Conservation (phyloP, 306 rosid genomes). For the Begonia loranthoides region DNA sequence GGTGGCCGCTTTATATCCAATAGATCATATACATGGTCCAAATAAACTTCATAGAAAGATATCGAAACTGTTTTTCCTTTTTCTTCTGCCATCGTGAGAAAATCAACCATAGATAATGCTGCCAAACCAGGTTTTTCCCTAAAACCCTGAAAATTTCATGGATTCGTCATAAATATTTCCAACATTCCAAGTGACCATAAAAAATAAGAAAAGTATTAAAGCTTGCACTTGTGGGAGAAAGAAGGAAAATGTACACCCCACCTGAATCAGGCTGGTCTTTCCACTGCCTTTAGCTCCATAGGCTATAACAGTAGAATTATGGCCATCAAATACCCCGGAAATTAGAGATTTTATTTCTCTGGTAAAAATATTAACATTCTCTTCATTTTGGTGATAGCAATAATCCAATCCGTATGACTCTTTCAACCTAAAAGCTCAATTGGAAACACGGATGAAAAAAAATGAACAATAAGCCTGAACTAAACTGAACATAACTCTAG, state of each 20-base stretch:
- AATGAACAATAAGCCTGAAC: background rate
- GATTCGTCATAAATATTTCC: background rate
- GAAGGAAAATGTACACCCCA: constrained; percentile 11
- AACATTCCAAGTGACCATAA: background rate
- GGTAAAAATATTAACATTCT: constrained; percentile 32
- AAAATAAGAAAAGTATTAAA: constrained; percentile 3
- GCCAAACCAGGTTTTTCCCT: constrained; percentile 60
- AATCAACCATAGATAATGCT: constrained; percentile 41
- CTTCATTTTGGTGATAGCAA: constrained; percentile 54
- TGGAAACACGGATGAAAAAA: background rate
- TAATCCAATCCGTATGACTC: constrained; percentile 46
- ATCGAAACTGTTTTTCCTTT: constrained; percentile 33
- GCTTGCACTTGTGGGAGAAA: background rate
- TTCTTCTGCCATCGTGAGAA: constrained; percentile 43
- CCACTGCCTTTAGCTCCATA: constrained; percentile 86
- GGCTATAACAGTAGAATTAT: constrained; percentile 55
- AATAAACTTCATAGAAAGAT: constrained; percentile 69
- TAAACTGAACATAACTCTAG: background rate
- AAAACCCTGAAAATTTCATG: constrained; percentile 49
- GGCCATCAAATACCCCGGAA: constrained; percentile 50
- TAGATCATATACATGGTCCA: constrained; percentile 62
- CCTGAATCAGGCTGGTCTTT: constrained; percentile 70
- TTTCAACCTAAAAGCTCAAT: constrained; percentile 31
- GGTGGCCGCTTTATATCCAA: constrained; percentile 41
- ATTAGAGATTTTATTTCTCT: constrained; percentile 63